phyloP scores from a whole-genome alignment of 2,329 filamentous ascomycete species.

The Nothophoma quercina region DNA sequence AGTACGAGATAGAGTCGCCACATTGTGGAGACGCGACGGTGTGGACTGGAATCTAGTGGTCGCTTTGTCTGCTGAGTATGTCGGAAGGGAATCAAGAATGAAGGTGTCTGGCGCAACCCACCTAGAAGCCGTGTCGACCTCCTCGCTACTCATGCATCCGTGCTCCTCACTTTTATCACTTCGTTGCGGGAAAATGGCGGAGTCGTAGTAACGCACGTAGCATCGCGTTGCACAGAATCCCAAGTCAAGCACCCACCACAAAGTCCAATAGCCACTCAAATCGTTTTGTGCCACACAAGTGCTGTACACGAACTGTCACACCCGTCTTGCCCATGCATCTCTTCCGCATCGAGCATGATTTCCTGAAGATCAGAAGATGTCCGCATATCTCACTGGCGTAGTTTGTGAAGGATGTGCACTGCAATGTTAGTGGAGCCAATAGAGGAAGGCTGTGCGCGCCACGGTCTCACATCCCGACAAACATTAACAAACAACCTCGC shows the following conservation, averaged over 20 bases:
- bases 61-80: no score
- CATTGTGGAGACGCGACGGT: no score
- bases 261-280: neutral
- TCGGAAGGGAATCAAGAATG: no score
- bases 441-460: neutral
- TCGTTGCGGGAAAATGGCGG: no score
- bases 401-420: slow-evolving; percentile 7
- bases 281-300: neutral
- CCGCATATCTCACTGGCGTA: neutral
- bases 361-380: neutral
- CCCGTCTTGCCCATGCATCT: neutral
- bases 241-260: neutral
- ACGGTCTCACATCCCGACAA: neutral
- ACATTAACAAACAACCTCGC: neutral
- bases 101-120: no score
- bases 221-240: neutral
- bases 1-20: neutral
- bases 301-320: neutral
- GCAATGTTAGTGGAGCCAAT: neutral
- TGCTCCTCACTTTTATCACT: no score
- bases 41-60: no score
- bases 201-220: neutral
- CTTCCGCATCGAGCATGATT: neutral
- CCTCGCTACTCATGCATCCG: no score
- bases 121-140: no score